Percentiles rank a stretch among this genome's conserved stretches.
phyloP scores from a whole-genome alignment of 139 green algal genomes.

The Yamagishiella unicocca region DNA sequence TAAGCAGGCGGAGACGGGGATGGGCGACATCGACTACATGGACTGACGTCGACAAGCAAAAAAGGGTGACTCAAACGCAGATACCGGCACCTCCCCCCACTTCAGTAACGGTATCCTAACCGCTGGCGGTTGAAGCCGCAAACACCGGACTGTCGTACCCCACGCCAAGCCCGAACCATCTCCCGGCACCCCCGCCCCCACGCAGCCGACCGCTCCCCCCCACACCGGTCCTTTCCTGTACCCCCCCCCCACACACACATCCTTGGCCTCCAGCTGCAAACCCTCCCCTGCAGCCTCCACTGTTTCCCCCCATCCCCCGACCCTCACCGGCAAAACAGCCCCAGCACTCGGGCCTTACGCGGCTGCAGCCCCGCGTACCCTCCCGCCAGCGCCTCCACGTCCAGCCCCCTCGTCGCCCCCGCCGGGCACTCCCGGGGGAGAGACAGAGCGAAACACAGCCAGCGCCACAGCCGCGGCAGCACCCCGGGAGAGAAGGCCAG shows the following conservation, averaged over 20 bases:
- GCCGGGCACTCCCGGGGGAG: slow-evolving; percentile 73
- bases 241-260: not conserved
- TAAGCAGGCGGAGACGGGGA: not conserved
- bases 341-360: slow-evolving; percentile 55
- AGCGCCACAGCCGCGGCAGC: slow-evolving; percentile 61
- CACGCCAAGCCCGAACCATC: too few relatives aligned
- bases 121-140: too few relatives aligned
- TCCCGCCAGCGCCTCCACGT: slow-evolving; percentile 54
- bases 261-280: not conserved
- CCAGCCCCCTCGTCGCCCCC: slow-evolving; percentile 56
- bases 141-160: too few relatives aligned
- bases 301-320: not conserved
- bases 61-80: too few relatives aligned
- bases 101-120: too few relatives aligned
- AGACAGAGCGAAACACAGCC: slow-evolving; percentile 58
- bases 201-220: too few relatives aligned
- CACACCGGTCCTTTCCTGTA: not conserved
- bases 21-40: too few relatives aligned
- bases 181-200: too few relatives aligned
- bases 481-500: slow-evolving; percentile 67
- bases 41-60: too few relatives aligned
- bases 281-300: not conserved
- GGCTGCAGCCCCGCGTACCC: slow-evolving; percentile 48
- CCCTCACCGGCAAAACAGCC: slow-evolving; percentile 77
- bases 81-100: too few relatives aligned